phyloP scores from a whole-genome alignment of 495 filamentous ascomycete genomes.

The Penicillium ochrochloron region DNA sequence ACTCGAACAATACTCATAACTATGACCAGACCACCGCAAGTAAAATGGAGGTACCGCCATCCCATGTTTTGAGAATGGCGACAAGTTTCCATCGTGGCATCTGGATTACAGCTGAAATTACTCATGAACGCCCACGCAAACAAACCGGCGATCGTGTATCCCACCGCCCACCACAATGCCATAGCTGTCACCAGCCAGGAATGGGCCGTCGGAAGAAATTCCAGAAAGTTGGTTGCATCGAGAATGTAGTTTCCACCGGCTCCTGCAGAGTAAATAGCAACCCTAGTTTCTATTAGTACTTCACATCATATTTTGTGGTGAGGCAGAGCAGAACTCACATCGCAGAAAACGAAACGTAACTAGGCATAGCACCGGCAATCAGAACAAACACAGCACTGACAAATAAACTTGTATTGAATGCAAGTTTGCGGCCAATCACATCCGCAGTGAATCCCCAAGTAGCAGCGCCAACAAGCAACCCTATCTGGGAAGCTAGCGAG shows the following conservation, averaged over 20 bases:
- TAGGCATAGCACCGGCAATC: not conserved
- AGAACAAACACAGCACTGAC: not conserved
- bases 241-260: slow-evolving; percentile 5
- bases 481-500: no score
- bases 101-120: no score
- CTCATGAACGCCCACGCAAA: slow-evolving; percentile 20
- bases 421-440: not conserved
- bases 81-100: no score
- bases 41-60: slow-evolving; percentile 57
- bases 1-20: not conserved
- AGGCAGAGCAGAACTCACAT: no score
- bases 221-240: slow-evolving; percentile 4
- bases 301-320: no score
- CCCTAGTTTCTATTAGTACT: no score
- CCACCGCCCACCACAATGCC: slow-evolving; percentile 1
- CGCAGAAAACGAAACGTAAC: not conserved
- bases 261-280: not conserved
- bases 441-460: slow-evolving; percentile 5
- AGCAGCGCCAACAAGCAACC: slow-evolving; percentile 4
- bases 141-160: not conserved
- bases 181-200: slow-evolving; percentile 5
- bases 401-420: not conserved
- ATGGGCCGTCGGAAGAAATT: not conserved
- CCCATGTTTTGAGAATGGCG: slow-evolving; percentile 40
- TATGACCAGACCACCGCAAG: slow-evolving; percentile 49